A percentile compares a stretch with the other conserved stretches of the same genome.
Conservation (phyloP, 352 stramenopile genomes). For the Peronosclerospora sorghi region DNA sequence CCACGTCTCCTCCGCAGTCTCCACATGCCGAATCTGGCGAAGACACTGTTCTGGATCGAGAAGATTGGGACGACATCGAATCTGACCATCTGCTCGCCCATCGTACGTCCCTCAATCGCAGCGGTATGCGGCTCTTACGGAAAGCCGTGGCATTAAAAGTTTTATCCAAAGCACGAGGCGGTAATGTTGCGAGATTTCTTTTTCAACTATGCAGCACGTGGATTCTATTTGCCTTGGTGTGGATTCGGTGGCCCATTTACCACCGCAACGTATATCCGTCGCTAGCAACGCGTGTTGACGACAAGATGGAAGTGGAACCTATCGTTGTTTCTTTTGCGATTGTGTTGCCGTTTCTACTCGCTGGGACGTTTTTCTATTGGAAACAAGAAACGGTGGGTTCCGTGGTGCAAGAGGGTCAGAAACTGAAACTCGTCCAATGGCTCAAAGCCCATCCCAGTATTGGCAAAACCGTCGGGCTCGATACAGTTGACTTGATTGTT, state of each 20-base stretch:
- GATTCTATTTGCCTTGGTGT: constrained; percentile 30
- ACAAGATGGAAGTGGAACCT: constrained; percentile 40
- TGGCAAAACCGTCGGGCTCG: constrained; percentile 14
- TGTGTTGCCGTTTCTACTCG: constrained; percentile 26
- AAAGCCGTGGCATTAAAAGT: constrained; percentile 15
- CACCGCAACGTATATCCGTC: constrained; percentile 17
- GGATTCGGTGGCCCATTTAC: constrained; percentile 43
- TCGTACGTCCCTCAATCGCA: constrained; percentile 3
- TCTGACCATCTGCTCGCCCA: constrained; percentile 11
- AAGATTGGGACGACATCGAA: constrained; percentile 10
- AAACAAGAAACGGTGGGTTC: constrained; percentile 10
- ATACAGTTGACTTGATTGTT: constrained; percentile 39
- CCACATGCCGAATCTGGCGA: constrained; percentile 11
- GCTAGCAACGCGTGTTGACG: constrained; percentile 17
- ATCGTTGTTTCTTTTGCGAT: constrained; percentile 26
- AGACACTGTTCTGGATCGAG: constrained; percentile 12
- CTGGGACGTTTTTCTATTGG: constrained; percentile 35
- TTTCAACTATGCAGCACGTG: constrained; percentile 13
- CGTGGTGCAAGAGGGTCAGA: constrained; percentile 1
- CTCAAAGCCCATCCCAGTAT: constrained; percentile 16
- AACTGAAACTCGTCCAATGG: constrained; percentile 17
- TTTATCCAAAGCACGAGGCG: constrained; percentile 10
- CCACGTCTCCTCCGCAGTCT: constrained; percentile 6
- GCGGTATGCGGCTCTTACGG: constrained; percentile 11
- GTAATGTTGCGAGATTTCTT: constrained; percentile 5